Percentiles rank a stretch among this genome's conserved stretches.
Conservation (phyloP, 2,329 filamentous ascomycete genomes). For the Colletotrichum aenigma region DNA sequence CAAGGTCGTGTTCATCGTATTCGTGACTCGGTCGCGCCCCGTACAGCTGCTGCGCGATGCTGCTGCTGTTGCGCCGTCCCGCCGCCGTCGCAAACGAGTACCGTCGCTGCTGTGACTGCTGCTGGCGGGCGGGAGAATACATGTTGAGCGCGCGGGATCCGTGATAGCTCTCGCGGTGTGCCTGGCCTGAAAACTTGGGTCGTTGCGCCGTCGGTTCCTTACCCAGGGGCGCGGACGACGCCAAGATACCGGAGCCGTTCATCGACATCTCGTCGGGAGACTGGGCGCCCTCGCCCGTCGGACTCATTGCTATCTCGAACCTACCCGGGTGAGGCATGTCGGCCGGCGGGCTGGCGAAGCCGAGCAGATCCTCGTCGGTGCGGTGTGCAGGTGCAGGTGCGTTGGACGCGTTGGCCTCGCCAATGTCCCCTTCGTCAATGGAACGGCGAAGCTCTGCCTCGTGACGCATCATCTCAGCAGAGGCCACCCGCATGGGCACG, state of each 20-base stretch:
- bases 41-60: constrained; percentile 59
- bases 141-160: constrained; percentile 45
- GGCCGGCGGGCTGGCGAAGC: constrained; percentile 62
- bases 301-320: constrained; percentile 67
- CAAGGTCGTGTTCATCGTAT: constrained; percentile 69
- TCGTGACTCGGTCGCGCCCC: constrained; percentile 30
- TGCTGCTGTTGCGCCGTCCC: constrained; percentile 51
- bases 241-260: constrained; percentile 11
- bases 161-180: constrained; percentile 35
- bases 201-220: constrained; percentile 2
- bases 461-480: constrained; percentile 77
- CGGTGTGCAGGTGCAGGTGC: constrained; percentile 34
- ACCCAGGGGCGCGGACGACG: neutral
- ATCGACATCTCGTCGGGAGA: constrained; percentile 39
- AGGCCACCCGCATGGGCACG: constrained; percentile 84
- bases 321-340: constrained; percentile 77
- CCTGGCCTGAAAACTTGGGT: constrained; percentile 11
- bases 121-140: constrained; percentile 50
- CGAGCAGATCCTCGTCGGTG: constrained; percentile 70
- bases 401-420: constrained; percentile 41
- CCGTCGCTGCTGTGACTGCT: constrained; percentile 45
- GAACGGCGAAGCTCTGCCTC: constrained; percentile 32
- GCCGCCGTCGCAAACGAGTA: constrained; percentile 58
- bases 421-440: constrained; percentile 90
- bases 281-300: constrained; percentile 42